These are phyloP conservation scores for Anacardium occidentale DNA, from an alignment of 345 rosid genomes.

Conservation along the genomic window DNA sequence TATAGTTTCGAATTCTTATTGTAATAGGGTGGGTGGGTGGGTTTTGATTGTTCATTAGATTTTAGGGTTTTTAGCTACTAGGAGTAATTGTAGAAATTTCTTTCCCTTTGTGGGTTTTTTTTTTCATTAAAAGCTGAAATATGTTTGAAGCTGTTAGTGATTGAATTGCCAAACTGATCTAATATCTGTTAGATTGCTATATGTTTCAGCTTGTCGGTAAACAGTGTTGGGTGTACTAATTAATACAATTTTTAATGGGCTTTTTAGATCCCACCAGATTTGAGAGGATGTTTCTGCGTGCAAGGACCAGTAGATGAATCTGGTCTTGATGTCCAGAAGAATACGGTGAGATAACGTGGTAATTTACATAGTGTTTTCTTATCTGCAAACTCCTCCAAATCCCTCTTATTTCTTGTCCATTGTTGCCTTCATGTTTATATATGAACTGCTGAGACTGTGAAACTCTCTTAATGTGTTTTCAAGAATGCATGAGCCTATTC, in stretches of 20 bases:
- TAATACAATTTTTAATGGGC: slow-evolving; percentile 26
- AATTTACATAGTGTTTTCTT: slow-evolving; percentile 34
- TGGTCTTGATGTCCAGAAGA: slow-evolving; percentile 34
- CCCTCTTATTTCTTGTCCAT: background rate
- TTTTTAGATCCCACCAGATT: slow-evolving; percentile 43
- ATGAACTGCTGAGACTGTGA: background rate
- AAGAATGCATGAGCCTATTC: background rate
- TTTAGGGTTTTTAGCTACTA: slow-evolving; percentile 5
- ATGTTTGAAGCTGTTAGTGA: background rate
- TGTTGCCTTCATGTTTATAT: background rate
- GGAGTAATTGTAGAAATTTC: background rate
- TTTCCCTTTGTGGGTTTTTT: background rate
- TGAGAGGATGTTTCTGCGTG: slow-evolving; percentile 37
- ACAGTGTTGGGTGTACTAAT: slow-evolving; percentile 9
- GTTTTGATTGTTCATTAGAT: slow-evolving; percentile 5
- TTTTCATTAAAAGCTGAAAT: background rate
- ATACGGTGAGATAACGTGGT: slow-evolving; percentile 52
- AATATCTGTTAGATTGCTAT: background rate
- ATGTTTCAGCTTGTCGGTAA: background rate
- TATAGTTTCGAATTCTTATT: background rate
- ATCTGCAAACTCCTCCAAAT: background rate
- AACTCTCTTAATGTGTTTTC: background rate
- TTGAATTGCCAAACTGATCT: background rate
- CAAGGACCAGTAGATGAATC: slow-evolving; percentile 38
- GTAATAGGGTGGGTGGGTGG: background rate